Evolutionary conservation across 1,284 basidiomycete genomes (phyloP).

Genomic region (Mycosarcoma maydis): DNA sequence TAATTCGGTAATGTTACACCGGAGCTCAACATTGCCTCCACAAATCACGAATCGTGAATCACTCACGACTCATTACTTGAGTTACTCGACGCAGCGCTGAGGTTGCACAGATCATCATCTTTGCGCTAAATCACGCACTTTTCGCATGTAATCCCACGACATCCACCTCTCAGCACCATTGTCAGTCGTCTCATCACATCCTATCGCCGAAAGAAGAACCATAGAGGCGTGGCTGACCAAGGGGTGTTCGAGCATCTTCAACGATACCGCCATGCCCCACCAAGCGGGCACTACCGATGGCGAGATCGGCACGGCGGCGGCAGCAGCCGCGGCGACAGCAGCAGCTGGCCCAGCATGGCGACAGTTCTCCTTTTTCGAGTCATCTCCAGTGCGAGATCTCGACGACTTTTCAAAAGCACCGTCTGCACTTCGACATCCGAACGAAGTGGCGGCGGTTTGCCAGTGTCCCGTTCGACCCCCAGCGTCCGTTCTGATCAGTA

Average conservation of each 20-base stretch:
- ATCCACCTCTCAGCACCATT: slow-evolving; percentile 6
- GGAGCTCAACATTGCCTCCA: slow-evolving; percentile 1
- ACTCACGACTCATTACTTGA: too few species aligned
- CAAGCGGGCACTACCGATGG: slow-evolving; percentile 10
- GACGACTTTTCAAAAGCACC: slow-evolving; percentile 51
- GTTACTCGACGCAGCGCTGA: too few species aligned
- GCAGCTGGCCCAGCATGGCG: slow-evolving; percentile 58
- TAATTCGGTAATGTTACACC: background rate
- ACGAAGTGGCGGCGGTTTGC: slow-evolving; percentile 51
- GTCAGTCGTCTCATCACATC: too few species aligned
- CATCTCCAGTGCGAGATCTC: slow-evolving; percentile 43
- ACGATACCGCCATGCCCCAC: slow-evolving; percentile 9
- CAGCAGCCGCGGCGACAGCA: slow-evolving; percentile 31
- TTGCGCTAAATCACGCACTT: too few species aligned
- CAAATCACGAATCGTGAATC: too few species aligned
- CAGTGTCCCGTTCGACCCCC: slow-evolving; percentile 48
- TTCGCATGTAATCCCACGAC: too few species aligned
- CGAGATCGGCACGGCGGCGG: slow-evolving; percentile 37
- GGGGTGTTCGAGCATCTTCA: background rate
- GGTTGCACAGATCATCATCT: slow-evolving; percentile 33
- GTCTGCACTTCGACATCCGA: slow-evolving; percentile 35
- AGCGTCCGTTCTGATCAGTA: slow-evolving; percentile 3
- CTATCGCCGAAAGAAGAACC: too few species aligned
- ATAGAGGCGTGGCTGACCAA: too few species aligned
- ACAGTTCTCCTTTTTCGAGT: slow-evolving; percentile 58